Evolutionary conservation across 805 yeast species (phyloP), one percentile per base, ranked within the genome.

Genomic region (Saturnispora silvae): DNA sequence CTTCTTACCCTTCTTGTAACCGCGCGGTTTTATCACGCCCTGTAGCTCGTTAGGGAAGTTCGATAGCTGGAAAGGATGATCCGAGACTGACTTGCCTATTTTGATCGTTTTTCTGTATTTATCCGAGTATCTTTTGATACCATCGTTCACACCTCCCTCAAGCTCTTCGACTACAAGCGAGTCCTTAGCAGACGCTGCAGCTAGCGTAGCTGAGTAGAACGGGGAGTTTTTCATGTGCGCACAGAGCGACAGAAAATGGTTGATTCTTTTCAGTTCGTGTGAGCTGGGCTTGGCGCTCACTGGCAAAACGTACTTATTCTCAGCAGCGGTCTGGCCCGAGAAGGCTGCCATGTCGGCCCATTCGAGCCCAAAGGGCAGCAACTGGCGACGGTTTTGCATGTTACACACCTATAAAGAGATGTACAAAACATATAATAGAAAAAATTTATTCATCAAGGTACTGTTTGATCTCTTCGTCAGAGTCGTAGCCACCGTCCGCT

Each of bases 61-160:
- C 38, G 72, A 75, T 7, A 74, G 50, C 39, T 70, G 69, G 53
- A 77, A 83, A 2, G 94, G 94, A 59, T 81, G 86, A 37, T 81
- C 86, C 43, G 77, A 80, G 7, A 80, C 70, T 2, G 87, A 76
- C 35, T 78, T 68, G 1, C 85, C 84, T 13, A 78, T 70, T 49
- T 71, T 75, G 39, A 82, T 70, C 48, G 74, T 75, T 53, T 79
- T 79, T 45, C 78, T 63, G 57, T 82, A 87, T 53, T 67, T 68
- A 56, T 87, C 96, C 3, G 94, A 75, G 53, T 84, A 84, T 49
- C 96, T 68, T 52, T 77, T 73, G 30, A 87, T 70, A 2, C 89
- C 86, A 53, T 83, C 95, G 38, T 66, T 65, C 2, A 65, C 54
- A 30, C 60, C 65, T 15, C 67, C 68, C 38, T 64, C 68, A 24